Base-by-base conservation (phyloP, 345 rosid genomes). In the Kernera saxatilis region DNA sequence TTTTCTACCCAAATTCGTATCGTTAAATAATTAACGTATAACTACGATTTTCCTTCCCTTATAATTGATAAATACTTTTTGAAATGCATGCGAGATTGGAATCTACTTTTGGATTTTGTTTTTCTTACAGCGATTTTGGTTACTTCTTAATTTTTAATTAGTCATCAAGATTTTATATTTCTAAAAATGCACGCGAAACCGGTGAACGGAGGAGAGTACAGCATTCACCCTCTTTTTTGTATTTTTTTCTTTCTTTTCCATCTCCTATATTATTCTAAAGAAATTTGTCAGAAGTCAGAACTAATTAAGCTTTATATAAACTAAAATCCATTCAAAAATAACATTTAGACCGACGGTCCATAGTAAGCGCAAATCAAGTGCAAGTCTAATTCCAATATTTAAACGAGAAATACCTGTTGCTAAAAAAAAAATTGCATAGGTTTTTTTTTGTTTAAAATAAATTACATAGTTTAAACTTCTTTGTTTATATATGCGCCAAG, bases 21-120 rank as follows among this genome's bases (percentile, higher is more conserved):
- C 7, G 36, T 45, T 1, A 12, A 14, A 35, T 51, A 39, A 8
- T 5, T 10, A 1, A 55, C 33, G 60, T 32, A 17, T 32, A 17
- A 40, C 15, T 13, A 45, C 43, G 21, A 33, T 14, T 48, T 43
- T 33, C 23, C 33, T 21, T 46, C 23, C 23, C 13, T 33, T 23
- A 17, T 39, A 52, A 21, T 15, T 52, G n/a, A 39, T 9, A 37
- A 7, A 53, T 67, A 43, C 30, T 54, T 54, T 30, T 30, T 33
- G 15, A 68, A 45, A 25, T 68, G 72, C 64, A 68, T 68, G 72
- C 64, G 54, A 43, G 33, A 41, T 55, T 19, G 32, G 33, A 49
- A 68, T 54, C 44, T 55, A 68, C 64, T 55, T 68, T 55, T 41
- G 29, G 32, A 19, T 27, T 7, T 17, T 26, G 11, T 6, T 58